Evolutionary conservation across 257 asterid species (phyloP).

Genomic region (Nicotiana sylvestris): DNA sequence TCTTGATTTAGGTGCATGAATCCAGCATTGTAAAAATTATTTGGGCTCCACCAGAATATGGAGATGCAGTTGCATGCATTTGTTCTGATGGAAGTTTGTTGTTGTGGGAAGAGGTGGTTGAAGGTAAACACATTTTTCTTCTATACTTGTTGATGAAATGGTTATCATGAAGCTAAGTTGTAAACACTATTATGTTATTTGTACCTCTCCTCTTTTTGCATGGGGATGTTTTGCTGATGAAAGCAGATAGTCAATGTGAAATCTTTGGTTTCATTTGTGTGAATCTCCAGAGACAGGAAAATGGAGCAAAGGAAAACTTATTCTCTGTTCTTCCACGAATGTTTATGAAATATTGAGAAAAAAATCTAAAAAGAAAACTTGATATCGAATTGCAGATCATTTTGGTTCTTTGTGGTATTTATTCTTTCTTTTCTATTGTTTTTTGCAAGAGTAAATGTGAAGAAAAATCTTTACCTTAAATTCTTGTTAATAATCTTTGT

Average conservation of each 20-base stretch:
- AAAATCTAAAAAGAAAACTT: neutral
- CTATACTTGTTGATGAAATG: neutral
- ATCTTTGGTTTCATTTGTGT: neutral
- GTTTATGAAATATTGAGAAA: neutral
- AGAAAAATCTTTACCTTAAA: neutral
- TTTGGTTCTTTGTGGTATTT: neutral
- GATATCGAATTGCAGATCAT: neutral
- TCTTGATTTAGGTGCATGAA: conserved; percentile 43
- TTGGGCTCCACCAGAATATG: conserved; percentile 85
- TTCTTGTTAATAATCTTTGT: neutral
- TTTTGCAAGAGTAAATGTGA: neutral
- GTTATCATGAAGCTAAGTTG: neutral
- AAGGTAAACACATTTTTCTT: conserved; percentile 37
- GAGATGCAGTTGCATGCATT: conserved; percentile 78
- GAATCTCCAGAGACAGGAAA: neutral
- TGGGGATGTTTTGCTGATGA: neutral
- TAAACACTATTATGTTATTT: neutral
- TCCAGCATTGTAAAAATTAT: conserved; percentile 58
- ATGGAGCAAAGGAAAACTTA: neutral
- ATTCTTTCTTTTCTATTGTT: neutral
- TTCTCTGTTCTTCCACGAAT: neutral
- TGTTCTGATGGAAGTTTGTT: conserved; percentile 61
- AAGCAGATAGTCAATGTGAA: neutral
- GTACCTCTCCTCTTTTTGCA: neutral
- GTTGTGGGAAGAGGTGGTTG: conserved; percentile 74